phyloP scores from a whole-genome alignment of 345 rosid genomes.

The Kandelia obovata region DNA sequence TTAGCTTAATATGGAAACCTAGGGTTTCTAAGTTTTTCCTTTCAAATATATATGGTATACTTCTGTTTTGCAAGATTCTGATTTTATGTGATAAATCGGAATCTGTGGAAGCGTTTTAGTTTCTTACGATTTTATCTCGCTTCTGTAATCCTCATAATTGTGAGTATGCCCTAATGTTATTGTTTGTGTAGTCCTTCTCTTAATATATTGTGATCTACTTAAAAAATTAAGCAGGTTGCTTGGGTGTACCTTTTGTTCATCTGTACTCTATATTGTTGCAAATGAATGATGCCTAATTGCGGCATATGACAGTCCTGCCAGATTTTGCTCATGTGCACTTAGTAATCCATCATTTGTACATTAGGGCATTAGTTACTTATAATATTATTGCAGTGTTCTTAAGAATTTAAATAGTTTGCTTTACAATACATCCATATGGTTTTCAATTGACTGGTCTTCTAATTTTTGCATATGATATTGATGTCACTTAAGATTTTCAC shows the following conservation, averaged over 20 bases:
- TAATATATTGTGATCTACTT: no score
- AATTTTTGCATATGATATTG: neutral
- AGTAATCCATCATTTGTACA: no score
- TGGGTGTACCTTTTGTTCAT: no score
- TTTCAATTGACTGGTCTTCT: neutral
- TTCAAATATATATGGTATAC: slow-evolving; percentile 17
- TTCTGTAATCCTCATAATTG: slow-evolving; percentile 2
- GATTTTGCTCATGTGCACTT: no score
- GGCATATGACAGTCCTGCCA: no score
- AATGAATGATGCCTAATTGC: no score
- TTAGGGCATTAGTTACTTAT: no score
- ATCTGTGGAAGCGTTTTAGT: neutral
- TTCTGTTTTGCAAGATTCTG: slow-evolving; percentile 21
- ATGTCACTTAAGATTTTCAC: slow-evolving; percentile 1
- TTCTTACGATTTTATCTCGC: slow-evolving; percentile 3
- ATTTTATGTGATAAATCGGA: slow-evolving; percentile 51
- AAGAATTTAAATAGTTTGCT: slow-evolving; percentile 13
- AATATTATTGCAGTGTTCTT: no score
- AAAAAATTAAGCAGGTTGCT: no score
- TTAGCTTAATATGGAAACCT: slow-evolving; percentile 26
- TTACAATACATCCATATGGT: neutral
- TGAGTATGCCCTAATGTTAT: slow-evolving; percentile 18
- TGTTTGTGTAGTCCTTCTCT: neutral
- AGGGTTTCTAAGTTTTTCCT: slow-evolving; percentile 42
- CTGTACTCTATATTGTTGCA: no score